A percentile compares a stretch with the other conserved stretches of the same genome.
These are phyloP conservation scores for Kazachstania psychrophila DNA, from an alignment of 805 yeast species.

Conservation along the genomic window DNA sequence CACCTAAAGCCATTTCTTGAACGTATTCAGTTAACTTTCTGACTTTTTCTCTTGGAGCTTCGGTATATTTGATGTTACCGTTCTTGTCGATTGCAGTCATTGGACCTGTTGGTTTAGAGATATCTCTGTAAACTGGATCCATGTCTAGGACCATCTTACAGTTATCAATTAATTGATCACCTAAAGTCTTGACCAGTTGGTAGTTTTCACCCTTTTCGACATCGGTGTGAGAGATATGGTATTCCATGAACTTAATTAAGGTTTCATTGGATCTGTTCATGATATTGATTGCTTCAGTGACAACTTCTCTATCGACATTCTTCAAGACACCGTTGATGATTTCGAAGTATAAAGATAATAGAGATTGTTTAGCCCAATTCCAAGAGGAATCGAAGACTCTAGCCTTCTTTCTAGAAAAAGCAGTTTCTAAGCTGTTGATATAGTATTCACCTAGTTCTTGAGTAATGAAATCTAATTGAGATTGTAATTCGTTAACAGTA, in stretches of 20 bases:
- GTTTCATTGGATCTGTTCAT: slow-evolving; percentile 96
- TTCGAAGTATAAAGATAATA: slow-evolving; percentile 86
- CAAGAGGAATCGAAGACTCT: slow-evolving; percentile 95
- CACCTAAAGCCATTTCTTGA: slow-evolving; percentile 92
- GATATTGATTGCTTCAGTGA: slow-evolving; percentile 89
- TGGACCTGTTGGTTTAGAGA: slow-evolving; percentile 90
- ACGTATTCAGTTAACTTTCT: slow-evolving; percentile 95
- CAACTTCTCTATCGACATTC: slow-evolving; percentile 92
- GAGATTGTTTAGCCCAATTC: slow-evolving; percentile 99
- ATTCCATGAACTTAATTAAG: slow-evolving; percentile 93
- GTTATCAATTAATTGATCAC: slow-evolving; percentile 90
- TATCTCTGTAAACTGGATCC: slow-evolving; percentile 93
- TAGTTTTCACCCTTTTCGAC: slow-evolving; percentile 83
- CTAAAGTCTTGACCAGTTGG: slow-evolving; percentile 78
- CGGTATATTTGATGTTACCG: slow-evolving; percentile 80
- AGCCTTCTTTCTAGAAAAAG: slow-evolving; percentile 85
- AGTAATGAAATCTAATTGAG: slow-evolving; percentile 72
- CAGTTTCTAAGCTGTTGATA: slow-evolving; percentile 83
- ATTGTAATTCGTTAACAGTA: slow-evolving; percentile 73
- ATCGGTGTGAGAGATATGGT: slow-evolving; percentile 53
- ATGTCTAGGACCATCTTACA: slow-evolving; percentile 75
- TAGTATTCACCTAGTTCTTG: slow-evolving; percentile 84
- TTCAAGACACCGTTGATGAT: slow-evolving; percentile 87
- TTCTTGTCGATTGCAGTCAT: slow-evolving; percentile 77
- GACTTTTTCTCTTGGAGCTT: slow-evolving; percentile 79